Conservation (phyloP, 306 rosid species). For the Sicyos baderoa region DNA sequence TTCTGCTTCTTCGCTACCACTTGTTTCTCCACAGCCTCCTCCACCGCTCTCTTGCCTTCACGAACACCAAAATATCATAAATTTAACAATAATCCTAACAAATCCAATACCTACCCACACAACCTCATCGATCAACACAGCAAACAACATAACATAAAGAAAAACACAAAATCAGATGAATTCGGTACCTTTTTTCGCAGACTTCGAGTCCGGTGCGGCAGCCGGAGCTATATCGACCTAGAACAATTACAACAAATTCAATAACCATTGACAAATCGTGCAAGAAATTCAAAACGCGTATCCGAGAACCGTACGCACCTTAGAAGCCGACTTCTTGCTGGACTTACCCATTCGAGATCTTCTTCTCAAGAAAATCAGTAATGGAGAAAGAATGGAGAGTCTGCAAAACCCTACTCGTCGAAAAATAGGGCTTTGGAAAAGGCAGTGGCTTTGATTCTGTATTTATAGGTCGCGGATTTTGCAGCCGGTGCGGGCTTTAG, state of each 20-base stretch:
- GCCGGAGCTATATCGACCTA: slow-evolving; percentile 62
- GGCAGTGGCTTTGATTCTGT: neutral
- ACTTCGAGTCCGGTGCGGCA: slow-evolving; percentile 35
- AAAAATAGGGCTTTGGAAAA: slow-evolving; percentile 9
- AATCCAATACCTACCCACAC: no score
- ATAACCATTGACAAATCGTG: neutral
- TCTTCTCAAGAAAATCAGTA: no score
- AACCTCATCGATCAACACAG: neutral
- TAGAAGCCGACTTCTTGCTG: slow-evolving; percentile 70
- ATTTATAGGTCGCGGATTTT: neutral
- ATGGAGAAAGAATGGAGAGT: neutral
- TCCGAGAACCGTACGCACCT: slow-evolving; percentile 36
- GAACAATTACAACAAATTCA: neutral
- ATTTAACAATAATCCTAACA: no score
- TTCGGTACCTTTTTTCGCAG: slow-evolving; percentile 53
- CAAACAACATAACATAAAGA: neutral
- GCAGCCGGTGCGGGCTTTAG: slow-evolving; percentile 6
- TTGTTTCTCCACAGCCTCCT: slow-evolving; percentile 37
- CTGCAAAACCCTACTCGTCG: slow-evolving; percentile 16
- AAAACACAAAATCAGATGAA: neutral
- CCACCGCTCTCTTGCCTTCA: slow-evolving; percentile 68
- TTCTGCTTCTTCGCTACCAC: slow-evolving; percentile 64
- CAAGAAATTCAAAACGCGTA: neutral
- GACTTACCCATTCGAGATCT: slow-evolving; percentile 49
- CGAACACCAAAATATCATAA: neutral